A percentile compares a stretch with the other conserved stretches of the same genome.
Conservation (phyloP, 306 rosid species). For the Betula pendula region DNA sequence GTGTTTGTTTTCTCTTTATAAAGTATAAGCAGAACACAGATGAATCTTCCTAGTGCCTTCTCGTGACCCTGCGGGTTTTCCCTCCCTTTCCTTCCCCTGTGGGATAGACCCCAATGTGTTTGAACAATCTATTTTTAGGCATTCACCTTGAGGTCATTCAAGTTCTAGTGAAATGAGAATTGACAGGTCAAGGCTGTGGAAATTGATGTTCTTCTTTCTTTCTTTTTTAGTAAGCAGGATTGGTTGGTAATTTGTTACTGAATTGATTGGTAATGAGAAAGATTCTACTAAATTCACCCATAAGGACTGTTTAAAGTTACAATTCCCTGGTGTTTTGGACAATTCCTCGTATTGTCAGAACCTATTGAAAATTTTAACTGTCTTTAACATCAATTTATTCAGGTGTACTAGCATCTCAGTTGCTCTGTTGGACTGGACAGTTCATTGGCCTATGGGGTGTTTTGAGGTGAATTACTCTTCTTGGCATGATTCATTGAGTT, state of each 20-base stretch:
- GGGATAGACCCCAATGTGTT: not conserved
- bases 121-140: not conserved
- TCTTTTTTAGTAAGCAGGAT: not conserved
- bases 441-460: conserved; percentile 84
- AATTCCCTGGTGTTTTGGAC: not conserved
- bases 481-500: conserved; percentile 8
- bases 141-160: not conserved
- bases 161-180: not conserved
- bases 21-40: not conserved
- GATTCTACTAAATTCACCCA: not conserved
- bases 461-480: conserved; percentile 66
- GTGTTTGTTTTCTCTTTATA: not conserved
- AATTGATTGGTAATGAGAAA: not conserved
- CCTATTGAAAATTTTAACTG: not conserved
- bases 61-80: not conserved
- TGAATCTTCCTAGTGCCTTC: not conserved
- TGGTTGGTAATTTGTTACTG: not conserved
- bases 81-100: not conserved
- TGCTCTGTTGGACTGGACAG: conserved; percentile 86
- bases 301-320: not conserved
- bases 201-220: not conserved
- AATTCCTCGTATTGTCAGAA: not conserved
- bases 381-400: conserved; percentile 22
- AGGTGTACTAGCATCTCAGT: conserved; percentile 76
- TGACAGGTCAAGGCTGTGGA: not conserved